Percentiles rank a stretch among this genome's conserved stretches.
Evolutionary conservation across 2,329 filamentous ascomycete species (phyloP).

Genomic region (Ascochyta pisi): DNA sequence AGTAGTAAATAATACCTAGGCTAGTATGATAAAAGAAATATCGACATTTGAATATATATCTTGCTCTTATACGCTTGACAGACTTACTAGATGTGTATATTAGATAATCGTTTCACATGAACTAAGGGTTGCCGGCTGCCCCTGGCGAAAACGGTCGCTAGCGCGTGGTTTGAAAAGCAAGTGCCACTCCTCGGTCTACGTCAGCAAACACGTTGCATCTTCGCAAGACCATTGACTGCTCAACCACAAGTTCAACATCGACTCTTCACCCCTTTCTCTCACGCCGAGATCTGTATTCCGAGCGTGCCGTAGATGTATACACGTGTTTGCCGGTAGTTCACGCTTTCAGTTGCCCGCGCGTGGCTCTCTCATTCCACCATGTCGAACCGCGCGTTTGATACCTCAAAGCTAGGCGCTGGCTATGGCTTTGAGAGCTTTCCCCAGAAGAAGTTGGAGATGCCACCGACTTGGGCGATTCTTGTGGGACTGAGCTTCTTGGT

Average conservation of each 20-base stretch:
- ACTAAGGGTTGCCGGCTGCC: too few relatives aligned
- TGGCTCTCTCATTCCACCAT: conserved; percentile 22
- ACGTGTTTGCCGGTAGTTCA: conserved; percentile 26
- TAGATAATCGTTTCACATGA: too few relatives aligned
- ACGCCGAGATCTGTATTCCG: conserved; percentile 7
- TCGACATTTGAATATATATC: too few relatives aligned
- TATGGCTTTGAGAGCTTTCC: conserved; percentile 40
- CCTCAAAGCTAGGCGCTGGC: conserved; percentile 25
- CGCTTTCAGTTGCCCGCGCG: conserved; percentile 18
- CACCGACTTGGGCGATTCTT: conserved; percentile 42
- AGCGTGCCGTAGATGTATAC: conserved; percentile 28
- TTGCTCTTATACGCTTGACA: too few relatives aligned
- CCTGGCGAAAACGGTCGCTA: background rate
- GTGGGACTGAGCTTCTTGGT: conserved; percentile 34
- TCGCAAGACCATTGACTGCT: conserved; percentile 36
- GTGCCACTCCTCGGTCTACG: conserved; percentile 24
- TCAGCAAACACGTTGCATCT: conserved; percentile 49
- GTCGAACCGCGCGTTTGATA: conserved; percentile 38
- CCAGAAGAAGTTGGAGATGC: conserved; percentile 33
- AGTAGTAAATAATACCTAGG: too few relatives aligned
- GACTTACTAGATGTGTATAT: too few relatives aligned
- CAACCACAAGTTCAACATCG: conserved; percentile 17
- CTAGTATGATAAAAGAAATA: too few relatives aligned
- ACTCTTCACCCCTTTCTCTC: conserved; percentile 5
- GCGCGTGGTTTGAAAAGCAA: conserved; percentile 14